phyloP scores from a whole-genome alignment of 148 eudicot genomes.

The Nepenthes mirabilis region DNA sequence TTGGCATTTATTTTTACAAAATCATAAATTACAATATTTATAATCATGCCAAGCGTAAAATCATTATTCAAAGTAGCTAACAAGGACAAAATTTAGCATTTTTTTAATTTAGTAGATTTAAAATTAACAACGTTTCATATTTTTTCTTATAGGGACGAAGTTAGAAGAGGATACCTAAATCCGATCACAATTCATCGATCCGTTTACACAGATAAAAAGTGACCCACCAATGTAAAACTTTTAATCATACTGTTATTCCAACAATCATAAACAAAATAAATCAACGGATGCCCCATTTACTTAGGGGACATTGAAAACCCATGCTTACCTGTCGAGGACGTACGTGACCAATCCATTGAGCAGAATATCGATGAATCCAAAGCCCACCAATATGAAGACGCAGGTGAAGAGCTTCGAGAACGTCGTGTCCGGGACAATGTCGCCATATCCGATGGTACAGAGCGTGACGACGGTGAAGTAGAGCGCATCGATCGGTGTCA shows the following conservation, averaged over 20 bases:
- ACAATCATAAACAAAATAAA: background rate
- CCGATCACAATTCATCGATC: too few species aligned
- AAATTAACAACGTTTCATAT: too few species aligned
- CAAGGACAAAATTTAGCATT: too few species aligned
- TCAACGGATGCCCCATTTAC: background rate
- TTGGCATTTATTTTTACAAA: too few species aligned
- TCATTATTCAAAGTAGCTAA: too few species aligned
- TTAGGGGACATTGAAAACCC: too few species aligned
- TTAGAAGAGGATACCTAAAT: too few species aligned
- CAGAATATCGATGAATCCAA: constrained; percentile 41
- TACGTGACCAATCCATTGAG: constrained; percentile 33
- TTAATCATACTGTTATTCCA: background rate
- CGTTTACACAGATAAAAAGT: too few species aligned
- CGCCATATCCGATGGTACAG: constrained; percentile 57
- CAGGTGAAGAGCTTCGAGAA: constrained; percentile 44
- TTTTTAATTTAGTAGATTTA: too few species aligned
- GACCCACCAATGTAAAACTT: background rate
- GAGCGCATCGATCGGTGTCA: constrained; percentile 31
- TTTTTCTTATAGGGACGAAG: too few species aligned
- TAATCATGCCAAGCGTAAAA: too few species aligned
- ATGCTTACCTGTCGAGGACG: constrained; percentile 21
- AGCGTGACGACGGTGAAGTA: constrained; percentile 48
- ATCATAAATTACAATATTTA: too few species aligned
- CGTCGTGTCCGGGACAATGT: constrained; percentile 38
- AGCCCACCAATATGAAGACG: constrained; percentile 40